A percentile compares a stretch with the other conserved stretches of the same genome.
phyloP scores from a whole-genome alignment of 2,329 filamentous ascomycete genomes.

The Trichoderma sp. region DNA sequence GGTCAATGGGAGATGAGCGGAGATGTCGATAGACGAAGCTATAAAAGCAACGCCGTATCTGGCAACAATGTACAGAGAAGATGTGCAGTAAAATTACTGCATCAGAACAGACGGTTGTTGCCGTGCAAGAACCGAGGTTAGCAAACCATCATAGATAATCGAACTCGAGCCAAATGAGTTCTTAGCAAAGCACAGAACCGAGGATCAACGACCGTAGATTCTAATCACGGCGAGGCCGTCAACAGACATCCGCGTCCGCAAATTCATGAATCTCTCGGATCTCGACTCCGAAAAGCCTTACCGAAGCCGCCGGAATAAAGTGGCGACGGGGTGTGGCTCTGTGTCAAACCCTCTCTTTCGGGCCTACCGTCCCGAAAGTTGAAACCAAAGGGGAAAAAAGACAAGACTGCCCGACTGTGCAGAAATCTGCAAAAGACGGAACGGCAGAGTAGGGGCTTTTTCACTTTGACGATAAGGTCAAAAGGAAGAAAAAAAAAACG shows the following conservation, averaged over 20 bases:
- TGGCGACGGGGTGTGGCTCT: conserved; percentile 2
- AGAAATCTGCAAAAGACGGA: background rate
- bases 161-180: conserved; percentile 10
- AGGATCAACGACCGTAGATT: background rate
- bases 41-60: conserved; percentile 40
- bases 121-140: background rate
- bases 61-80: conserved; percentile 36
- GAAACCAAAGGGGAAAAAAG: background rate
- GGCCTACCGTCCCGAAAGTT: background rate
- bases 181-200: conserved; percentile 9
- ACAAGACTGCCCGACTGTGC: background rate
- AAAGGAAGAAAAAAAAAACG: background rate
- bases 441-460: background rate
- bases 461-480: background rate
- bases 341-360: background rate
- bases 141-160: background rate
- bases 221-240: background rate
- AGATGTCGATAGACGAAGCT: conserved; percentile 53
- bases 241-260: background rate
- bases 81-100: background rate
- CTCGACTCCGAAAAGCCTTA: background rate
- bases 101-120: background rate
- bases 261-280: background rate
- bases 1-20: conserved; percentile 49
- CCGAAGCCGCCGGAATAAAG: conserved; percentile 20